Evolutionary conservation across 2,329 filamentous ascomycete species (phyloP), one percentile per base, ranked within the genome.

Genomic region (Diaporthe australafricana): DNA sequence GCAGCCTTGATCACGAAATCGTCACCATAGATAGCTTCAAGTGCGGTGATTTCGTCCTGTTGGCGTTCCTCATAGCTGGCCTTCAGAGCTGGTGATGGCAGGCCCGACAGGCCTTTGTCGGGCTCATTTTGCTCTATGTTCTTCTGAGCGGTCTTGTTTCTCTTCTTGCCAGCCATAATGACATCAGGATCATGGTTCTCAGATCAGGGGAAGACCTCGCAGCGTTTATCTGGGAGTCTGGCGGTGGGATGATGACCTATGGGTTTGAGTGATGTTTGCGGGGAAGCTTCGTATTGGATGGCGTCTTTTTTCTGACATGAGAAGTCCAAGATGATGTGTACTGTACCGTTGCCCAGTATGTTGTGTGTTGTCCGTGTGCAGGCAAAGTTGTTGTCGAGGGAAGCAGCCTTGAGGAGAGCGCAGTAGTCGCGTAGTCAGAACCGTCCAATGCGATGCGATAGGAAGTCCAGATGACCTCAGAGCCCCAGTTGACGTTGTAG

Each of bases 21-120:
- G 72, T 97, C 94, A 76, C 92, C 92, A 79, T 96, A 98, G 63
- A 98, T 97, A 52, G 96, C 93, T 77, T 93, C 88, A 72, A 98
- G 87, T 55, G 91, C 96, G 79, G 96, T 89, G 71, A 97, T 87
- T 84, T 98, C 96, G 79, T 98, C 93, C 78, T 93, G 87, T 83
- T 98, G 96, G 42, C 93, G 90, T 83, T 97, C 93, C 75, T 91
- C 90, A 83, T 98, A 97, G 79, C 95, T 85, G 20, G 88, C 87
- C 76, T 84, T 88, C 72, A 83, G 80, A 76, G 82, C 83, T 72
- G 80, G 78, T 75, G 83, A 81, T 75, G 83, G 84, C 75, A 88
- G 84, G 74, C 85, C 87, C 72, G 88, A 86, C 76, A 88, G 88
- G 77, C 81, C 87, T 78, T 86, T 80, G 77, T 87, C 82, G 81